Evolutionary conservation across 352 stramenopile species (phyloP).

Genomic region (Globisporangium viniferum): DNA sequence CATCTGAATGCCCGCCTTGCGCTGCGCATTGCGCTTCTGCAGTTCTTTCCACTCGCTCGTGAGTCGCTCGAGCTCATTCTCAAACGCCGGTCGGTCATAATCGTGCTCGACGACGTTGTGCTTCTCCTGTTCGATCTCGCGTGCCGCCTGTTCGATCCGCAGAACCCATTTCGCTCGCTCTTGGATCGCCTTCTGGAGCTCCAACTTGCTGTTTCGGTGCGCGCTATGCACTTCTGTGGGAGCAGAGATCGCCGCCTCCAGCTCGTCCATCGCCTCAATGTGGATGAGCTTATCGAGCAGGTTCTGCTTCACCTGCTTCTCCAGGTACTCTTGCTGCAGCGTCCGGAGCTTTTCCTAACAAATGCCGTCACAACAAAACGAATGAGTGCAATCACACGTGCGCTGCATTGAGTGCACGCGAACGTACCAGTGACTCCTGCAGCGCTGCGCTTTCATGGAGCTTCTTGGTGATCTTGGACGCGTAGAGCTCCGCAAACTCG

Average conservation of each 20-base stretch:
- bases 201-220: constrained; percentile 38
- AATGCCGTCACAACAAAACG: not conserved
- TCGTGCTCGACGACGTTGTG: constrained; percentile 43
- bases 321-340: constrained; percentile 51
- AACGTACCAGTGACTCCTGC: constrained; percentile 27
- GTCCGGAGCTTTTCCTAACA: constrained; percentile 35
- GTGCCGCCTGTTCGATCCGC: constrained; percentile 36
- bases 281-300: constrained; percentile 71
- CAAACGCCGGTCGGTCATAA: constrained; percentile 29
- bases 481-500: constrained; percentile 47
- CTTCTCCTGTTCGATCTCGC: constrained; percentile 54
- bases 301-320: constrained; percentile 70
- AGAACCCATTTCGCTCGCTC: constrained; percentile 39
- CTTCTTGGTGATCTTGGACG: constrained; percentile 31
- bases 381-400: not conserved
- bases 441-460: constrained; percentile 24
- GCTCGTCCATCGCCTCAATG: constrained; percentile 41
- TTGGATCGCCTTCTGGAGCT: constrained; percentile 38
- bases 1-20: constrained; percentile 71
- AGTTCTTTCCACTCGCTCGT: constrained; percentile 65
- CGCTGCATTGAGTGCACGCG: not conserved
- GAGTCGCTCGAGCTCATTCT: constrained; percentile 48
- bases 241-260: constrained; percentile 24
- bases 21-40: constrained; percentile 67
- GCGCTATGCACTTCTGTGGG: constrained; percentile 25